A percentile compares a stretch with the other conserved stretches of the same genome.
phyloP scores from a whole-genome alignment of 148 eudicot species.

The Camellia sinensis region DNA sequence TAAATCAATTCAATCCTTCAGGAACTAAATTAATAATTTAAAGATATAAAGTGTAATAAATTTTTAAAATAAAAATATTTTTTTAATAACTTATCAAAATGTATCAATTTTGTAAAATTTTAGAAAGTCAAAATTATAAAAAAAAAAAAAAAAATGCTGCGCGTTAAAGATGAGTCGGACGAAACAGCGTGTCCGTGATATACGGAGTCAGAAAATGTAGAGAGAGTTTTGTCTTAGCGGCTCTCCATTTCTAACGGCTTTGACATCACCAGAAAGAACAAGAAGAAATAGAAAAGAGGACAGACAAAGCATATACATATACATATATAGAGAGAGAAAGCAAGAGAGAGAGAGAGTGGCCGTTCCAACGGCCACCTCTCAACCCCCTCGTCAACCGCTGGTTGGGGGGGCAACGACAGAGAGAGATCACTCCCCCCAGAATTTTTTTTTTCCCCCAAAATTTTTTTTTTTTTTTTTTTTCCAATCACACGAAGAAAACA shows the following conservation, averaged over 20 bases:
- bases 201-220: no score
- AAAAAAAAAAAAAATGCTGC: no score
- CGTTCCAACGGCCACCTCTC: conserved; percentile 40
- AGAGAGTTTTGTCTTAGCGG: background rate
- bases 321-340: conserved; percentile 4
- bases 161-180: no score
- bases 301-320: background rate
- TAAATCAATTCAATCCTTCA: no score
- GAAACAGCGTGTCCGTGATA: no score
- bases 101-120: no score
- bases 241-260: conserved; percentile 14
- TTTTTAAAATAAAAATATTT: no score
- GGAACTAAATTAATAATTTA: no score
- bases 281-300: background rate
- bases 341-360: conserved; percentile 18
- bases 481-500: background rate
- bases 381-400: conserved; percentile 22
- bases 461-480: no score
- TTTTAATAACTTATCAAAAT: no score
- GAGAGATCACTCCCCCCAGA: conserved; percentile 3
- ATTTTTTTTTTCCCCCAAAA: background rate
- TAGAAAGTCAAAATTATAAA: no score
- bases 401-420: conserved; percentile 27
- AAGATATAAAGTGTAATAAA: no score
- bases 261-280: background rate